Evolutionary conservation across 23 red algal genomes (phyloP).

Genomic region (Gracilaria vermiculophylla): DNA sequence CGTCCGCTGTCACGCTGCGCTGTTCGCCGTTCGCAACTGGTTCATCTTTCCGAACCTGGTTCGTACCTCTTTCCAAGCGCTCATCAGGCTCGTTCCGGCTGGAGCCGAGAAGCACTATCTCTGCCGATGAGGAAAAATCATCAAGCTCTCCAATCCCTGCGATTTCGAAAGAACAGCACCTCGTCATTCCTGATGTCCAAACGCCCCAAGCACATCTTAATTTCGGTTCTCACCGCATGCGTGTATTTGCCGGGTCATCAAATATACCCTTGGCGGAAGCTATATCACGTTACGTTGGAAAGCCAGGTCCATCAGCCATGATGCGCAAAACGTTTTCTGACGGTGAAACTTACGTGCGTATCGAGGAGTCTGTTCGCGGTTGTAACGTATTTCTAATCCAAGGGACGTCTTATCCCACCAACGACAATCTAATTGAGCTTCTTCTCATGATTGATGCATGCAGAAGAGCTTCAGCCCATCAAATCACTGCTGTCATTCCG

Average conservation of each 20-base stretch:
- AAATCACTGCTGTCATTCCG: conserved; percentile 91
- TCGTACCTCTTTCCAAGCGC: neutral
- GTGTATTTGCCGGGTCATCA: conserved; percentile 88
- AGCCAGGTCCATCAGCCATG: conserved; percentile 66
- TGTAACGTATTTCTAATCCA: conserved; percentile 98
- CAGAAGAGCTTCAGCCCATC: conserved; percentile 83
- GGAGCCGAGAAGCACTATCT: conserved; percentile 5
- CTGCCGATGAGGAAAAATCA: conserved; percentile 2
- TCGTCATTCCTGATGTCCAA: neutral
- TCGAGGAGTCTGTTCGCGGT: conserved; percentile 94
- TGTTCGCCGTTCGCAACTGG: neutral
- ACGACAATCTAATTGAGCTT: conserved; percentile 91
- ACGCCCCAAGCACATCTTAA: conserved; percentile 47
- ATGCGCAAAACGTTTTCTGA: conserved; percentile 87
- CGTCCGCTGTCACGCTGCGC: neutral
- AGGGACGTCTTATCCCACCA: conserved; percentile 82
- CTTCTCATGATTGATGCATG: conserved; percentile 99
- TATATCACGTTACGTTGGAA: conserved; percentile 86
- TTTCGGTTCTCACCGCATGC: conserved; percentile 86
- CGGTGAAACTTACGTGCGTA: conserved; percentile 93
- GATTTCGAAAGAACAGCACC: neutral
- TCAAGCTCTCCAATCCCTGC: neutral
- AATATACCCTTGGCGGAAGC: conserved; percentile 68
- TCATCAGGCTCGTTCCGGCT: neutral
- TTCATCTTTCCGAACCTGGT: neutral